Conservation (phyloP, 2,329 filamentous ascomycete species). For the Nothomitra cinnamomea region DNA sequence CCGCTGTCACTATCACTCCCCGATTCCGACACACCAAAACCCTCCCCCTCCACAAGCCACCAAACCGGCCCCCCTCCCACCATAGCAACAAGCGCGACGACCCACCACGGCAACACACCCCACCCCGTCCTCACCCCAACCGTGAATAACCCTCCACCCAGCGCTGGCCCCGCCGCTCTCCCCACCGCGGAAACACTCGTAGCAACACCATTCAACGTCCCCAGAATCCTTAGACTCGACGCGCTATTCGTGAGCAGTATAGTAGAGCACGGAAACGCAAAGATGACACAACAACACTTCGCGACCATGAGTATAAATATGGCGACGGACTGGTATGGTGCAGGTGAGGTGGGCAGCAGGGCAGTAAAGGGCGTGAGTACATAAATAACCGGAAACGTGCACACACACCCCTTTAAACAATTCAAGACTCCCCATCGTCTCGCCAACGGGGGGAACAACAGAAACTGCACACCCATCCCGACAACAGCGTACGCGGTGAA, state of each 20-base stretch:
- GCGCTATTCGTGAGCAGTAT: slow-evolving; percentile 86
- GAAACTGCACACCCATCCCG: slow-evolving; percentile 70
- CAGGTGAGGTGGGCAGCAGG: slow-evolving; percentile 32
- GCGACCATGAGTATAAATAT: slow-evolving; percentile 52
- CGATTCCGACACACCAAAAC: slow-evolving; percentile 29
- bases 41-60: slow-evolving; percentile 58
- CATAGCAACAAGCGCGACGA: slow-evolving; percentile 45
- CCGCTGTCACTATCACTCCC: not conserved
- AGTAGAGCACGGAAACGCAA: slow-evolving; percentile 77
- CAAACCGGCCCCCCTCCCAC: slow-evolving; percentile 56
- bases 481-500: slow-evolving; percentile 70
- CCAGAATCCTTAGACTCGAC: slow-evolving; percentile 54
- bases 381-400: slow-evolving; percentile 60
- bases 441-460: slow-evolving; percentile 65
- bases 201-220: slow-evolving; percentile 80
- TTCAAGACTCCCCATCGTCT: slow-evolving; percentile 54
- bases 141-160: slow-evolving; percentile 55
- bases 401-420: slow-evolving; percentile 51
- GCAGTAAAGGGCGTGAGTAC: slow-evolving; percentile 67
- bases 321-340: slow-evolving; percentile 36
- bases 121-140: slow-evolving; percentile 61
- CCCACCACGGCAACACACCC: slow-evolving; percentile 67
- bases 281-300: slow-evolving; percentile 61
- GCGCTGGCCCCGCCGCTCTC: slow-evolving; percentile 59
- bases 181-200: slow-evolving; percentile 71